These are phyloP conservation scores for Populus nigra DNA, from an alignment of 345 rosid species.

Conservation along the genomic window DNA sequence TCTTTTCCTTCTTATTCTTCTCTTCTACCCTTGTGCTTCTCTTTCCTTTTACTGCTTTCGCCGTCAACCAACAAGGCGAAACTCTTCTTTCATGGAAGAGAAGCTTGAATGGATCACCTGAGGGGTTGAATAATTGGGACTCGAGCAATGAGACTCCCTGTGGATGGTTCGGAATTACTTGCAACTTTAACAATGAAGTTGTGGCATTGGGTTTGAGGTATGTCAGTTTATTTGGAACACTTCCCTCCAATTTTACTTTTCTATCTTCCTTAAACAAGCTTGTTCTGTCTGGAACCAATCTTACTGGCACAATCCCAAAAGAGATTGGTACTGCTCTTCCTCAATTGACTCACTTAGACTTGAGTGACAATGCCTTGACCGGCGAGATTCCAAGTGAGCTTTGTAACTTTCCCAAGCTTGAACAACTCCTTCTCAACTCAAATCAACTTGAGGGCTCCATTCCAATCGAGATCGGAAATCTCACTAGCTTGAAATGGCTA, in stretches of 20 bases:
- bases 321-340: conserved; percentile 40
- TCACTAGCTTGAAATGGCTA: conserved; percentile 47
- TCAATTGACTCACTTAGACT: conserved; percentile 42
- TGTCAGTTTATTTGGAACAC: conserved; percentile 45
- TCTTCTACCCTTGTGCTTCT: conserved; percentile 3
- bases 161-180: conserved; percentile 49
- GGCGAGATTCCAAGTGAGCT: conserved; percentile 68
- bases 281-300: conserved; percentile 52
- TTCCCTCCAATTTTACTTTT: conserved; percentile 47
- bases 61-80: conserved; percentile 54
- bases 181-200: conserved; percentile 39
- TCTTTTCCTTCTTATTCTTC: conserved; percentile 26
- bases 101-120: conserved; percentile 37
- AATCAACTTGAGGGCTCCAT: conserved; percentile 65
- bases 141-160: conserved; percentile 43
- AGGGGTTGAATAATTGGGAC: conserved; percentile 42
- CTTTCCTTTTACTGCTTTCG: conserved; percentile 24
- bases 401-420: conserved; percentile 48
- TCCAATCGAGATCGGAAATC: conserved; percentile 58
- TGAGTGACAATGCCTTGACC: conserved; percentile 65
- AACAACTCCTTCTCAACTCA: conserved; percentile 56
- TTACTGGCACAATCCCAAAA: conserved; percentile 62
- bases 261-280: conserved; percentile 45
- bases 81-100: conserved; percentile 59
- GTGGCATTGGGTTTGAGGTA: conserved; percentile 43